A percentile compares a stretch with the other conserved stretches of the same genome.
phyloP scores from a whole-genome alignment of 495 filamentous ascomycete genomes.

The Chaetomium tenue region DNA sequence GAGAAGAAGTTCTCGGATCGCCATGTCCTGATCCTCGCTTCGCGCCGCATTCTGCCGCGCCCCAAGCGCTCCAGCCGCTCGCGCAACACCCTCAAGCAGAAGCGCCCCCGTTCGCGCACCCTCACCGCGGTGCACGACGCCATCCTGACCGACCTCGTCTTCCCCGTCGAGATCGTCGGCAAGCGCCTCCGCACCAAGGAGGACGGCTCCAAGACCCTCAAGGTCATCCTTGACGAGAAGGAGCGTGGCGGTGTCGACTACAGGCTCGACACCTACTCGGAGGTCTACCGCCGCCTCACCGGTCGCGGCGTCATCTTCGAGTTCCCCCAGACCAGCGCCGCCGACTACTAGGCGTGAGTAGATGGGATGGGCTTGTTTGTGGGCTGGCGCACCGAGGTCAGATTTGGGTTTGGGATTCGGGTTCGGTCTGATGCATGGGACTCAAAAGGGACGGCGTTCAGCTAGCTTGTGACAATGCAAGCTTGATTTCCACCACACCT shows the following conservation, averaged over 20 bases:
- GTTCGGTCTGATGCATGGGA: slow-evolving; percentile 33
- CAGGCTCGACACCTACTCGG: slow-evolving; percentile 96
- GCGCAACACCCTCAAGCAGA: slow-evolving; percentile 91
- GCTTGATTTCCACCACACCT: slow-evolving; percentile 29
- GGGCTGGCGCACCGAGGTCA: slow-evolving; percentile 29
- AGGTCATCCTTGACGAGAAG: slow-evolving; percentile 99
- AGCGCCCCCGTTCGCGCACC: slow-evolving; percentile 95
- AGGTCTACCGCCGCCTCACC: slow-evolving; percentile 95
- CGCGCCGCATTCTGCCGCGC: slow-evolving; percentile 96
- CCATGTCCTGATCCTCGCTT: slow-evolving; percentile 97
- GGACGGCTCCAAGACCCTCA: slow-evolving; percentile 94
- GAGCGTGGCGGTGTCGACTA: slow-evolving; percentile 98
- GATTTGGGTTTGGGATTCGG: slow-evolving; percentile 37
- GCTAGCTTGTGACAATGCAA: slow-evolving; percentile 41
- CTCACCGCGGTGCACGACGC: slow-evolving; percentile 97
- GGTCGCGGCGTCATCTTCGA: slow-evolving; percentile 93
- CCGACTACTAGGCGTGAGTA: slow-evolving; percentile 64
- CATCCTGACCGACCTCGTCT: slow-evolving; percentile 94
- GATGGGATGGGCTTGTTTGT: slow-evolving; percentile 27
- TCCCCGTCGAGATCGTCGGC: slow-evolving; percentile 99
- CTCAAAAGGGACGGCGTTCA: slow-evolving; percentile 41
- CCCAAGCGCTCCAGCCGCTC: slow-evolving; percentile 94
- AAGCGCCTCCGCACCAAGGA: slow-evolving; percentile 96
- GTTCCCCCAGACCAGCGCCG: slow-evolving; percentile 78
- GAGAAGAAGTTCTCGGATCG: slow-evolving; percentile 99